Percentiles rank a stretch among this genome's conserved stretches.
These are phyloP conservation scores for Boletus mariae DNA, from an alignment of 1,284 basidiomycete species.

Conservation along the genomic window DNA sequence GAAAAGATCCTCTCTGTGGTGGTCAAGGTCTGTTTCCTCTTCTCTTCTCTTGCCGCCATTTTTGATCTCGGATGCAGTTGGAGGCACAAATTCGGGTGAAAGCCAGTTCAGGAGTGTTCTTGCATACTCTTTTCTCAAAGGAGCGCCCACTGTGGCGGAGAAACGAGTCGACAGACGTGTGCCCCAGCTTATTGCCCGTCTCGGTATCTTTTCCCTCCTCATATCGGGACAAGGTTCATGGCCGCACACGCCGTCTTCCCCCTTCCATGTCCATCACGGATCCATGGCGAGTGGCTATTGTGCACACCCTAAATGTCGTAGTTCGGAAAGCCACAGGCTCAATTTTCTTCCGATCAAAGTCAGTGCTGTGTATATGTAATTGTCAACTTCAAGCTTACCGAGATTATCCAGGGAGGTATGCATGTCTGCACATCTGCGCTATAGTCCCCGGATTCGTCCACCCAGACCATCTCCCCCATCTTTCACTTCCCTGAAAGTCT, in stretches of 20 bases:
- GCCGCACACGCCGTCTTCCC: slow-evolving; percentile 39
- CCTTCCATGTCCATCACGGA: slow-evolving; percentile 45
- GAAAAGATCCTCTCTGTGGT: slow-evolving; percentile 41
- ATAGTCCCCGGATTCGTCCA: slow-evolving; percentile 52
- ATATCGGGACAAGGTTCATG: slow-evolving; percentile 36
- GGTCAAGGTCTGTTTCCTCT: slow-evolving; percentile 39
- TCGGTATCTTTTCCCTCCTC: slow-evolving; percentile 43
- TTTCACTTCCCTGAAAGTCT: slow-evolving; percentile 47
- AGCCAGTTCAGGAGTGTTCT: slow-evolving; percentile 34
- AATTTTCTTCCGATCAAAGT: slow-evolving; percentile 28
- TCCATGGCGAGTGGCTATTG: slow-evolving; percentile 34
- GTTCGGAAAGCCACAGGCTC: slow-evolving; percentile 39
- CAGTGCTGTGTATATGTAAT: slow-evolving; percentile 12
- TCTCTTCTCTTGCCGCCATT: background rate
- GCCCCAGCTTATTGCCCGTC: slow-evolving; percentile 49
- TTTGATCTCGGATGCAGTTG: slow-evolving; percentile 37
- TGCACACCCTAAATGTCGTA: slow-evolving; percentile 45
- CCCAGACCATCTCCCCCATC: slow-evolving; percentile 44
- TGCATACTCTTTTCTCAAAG: slow-evolving; percentile 36
- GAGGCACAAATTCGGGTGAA: slow-evolving; percentile 48
- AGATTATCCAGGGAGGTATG: slow-evolving; percentile 36
- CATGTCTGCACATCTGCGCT: slow-evolving; percentile 36
- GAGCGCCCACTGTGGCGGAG: slow-evolving; percentile 43
- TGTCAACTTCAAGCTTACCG: slow-evolving; percentile 8
- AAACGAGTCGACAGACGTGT: slow-evolving; percentile 25